Conservation (phyloP, 768 basidiomycete genomes). For the Calocybe cyanea region DNA sequence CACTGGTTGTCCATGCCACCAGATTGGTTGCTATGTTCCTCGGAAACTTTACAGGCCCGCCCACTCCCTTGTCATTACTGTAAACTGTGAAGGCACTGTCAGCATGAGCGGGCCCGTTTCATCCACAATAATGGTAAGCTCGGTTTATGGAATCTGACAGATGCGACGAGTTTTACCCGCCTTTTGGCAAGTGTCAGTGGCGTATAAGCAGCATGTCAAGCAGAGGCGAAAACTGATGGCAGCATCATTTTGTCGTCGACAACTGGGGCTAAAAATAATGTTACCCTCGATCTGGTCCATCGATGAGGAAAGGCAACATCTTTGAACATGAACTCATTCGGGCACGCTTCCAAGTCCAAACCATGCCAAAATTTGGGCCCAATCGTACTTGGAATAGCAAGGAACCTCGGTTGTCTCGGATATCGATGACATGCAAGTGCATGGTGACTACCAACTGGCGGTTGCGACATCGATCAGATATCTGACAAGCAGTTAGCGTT, state of each 20-base stretch:
- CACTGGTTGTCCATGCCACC: background rate
- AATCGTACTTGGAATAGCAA: background rate
- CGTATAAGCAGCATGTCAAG: background rate
- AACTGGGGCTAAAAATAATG: background rate
- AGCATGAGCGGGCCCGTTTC: background rate
- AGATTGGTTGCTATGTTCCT: background rate
- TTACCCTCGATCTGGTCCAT: background rate
- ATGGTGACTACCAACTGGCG: no score
- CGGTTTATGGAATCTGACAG: background rate
- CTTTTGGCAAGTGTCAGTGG: background rate
- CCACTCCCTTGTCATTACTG: background rate
- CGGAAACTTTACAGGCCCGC: background rate
- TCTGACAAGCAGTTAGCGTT: constrained; percentile 5
- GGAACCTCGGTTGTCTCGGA: constrained; percentile 6
- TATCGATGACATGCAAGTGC: background rate
- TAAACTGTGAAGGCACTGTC: background rate
- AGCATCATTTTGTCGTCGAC: no score
- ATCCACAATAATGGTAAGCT: constrained; percentile 1
- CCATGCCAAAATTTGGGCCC: background rate
- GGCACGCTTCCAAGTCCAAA: no score
- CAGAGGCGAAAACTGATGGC: no score
- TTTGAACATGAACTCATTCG: no score
- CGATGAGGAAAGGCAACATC: no score
- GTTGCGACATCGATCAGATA: constrained; percentile 8
- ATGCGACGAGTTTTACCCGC: background rate